These are phyloP conservation scores for Corymbia calophylla DNA, from an alignment of 441 rosid genomes.

Conservation along the genomic window DNA sequence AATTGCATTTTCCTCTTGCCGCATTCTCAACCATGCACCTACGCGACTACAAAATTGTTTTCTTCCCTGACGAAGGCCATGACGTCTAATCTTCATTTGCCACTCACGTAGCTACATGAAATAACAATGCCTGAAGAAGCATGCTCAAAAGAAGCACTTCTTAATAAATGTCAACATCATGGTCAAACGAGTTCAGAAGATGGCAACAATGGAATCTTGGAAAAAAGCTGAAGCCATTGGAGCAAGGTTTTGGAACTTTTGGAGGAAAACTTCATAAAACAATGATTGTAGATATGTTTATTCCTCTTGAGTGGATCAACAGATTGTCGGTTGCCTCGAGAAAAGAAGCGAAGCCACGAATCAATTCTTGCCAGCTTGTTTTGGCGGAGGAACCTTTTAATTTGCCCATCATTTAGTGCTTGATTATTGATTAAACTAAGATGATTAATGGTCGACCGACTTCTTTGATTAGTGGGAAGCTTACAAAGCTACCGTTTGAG, in stretches of 20 bases:
- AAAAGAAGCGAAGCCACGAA: neutral
- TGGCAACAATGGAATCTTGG: neutral
- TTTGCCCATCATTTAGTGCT: neutral
- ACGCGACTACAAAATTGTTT: neutral
- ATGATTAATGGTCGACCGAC: neutral
- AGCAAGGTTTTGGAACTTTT: neutral
- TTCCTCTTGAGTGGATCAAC: neutral
- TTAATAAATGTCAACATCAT: neutral
- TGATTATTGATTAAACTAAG: neutral
- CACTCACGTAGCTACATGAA: neutral
- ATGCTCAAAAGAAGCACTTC: neutral
- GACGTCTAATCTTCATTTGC: neutral
- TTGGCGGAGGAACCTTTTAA: neutral
- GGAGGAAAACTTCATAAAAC: neutral
- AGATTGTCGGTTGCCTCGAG: neutral
- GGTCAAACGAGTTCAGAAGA: neutral
- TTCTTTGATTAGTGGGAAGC: neutral
- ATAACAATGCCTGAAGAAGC: neutral
- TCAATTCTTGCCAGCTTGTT: neutral
- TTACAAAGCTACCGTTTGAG: neutral
- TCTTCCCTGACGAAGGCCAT: neutral
- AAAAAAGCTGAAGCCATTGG: neutral
- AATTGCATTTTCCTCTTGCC: neutral
- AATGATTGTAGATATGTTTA: neutral
- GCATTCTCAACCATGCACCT: neutral